Conservation (phyloP, 805 yeast genomes). For the Kazachstania taianensis region DNA sequence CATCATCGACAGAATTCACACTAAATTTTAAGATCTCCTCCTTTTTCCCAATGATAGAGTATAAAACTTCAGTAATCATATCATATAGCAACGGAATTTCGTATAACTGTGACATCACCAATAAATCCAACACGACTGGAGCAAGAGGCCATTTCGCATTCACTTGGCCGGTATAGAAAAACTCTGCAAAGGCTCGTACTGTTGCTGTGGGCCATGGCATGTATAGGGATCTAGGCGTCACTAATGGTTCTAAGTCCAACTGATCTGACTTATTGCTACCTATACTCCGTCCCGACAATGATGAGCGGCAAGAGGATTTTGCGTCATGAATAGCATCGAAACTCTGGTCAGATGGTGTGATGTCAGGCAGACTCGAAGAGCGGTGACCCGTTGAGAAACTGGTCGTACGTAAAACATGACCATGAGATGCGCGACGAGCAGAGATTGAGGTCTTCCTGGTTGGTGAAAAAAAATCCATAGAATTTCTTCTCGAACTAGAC, state of each 20-base stretch:
- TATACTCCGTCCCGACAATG: neutral
- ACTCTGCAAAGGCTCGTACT: slow-evolving; percentile 59
- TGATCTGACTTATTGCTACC: slow-evolving; percentile 4
- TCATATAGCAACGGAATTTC: slow-evolving; percentile 64
- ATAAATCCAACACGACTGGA: slow-evolving; percentile 58
- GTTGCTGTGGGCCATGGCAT: slow-evolving; percentile 57
- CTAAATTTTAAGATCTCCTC: slow-evolving; percentile 34
- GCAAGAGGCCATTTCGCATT: slow-evolving; percentile 64
- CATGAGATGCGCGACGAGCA: neutral
- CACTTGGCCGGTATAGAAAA: slow-evolving; percentile 68
- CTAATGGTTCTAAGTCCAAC: slow-evolving; percentile 43
- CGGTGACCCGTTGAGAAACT: neutral
- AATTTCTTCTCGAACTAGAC: slow-evolving; percentile 1
- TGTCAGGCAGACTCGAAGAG: slow-evolving; percentile 2
- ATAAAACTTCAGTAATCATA: slow-evolving; percentile 55
- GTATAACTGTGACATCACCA: slow-evolving; percentile 53
- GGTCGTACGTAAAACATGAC: neutral
- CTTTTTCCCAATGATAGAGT: slow-evolving; percentile 58
- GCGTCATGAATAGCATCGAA: neutral
- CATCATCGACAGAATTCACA: slow-evolving; percentile 7
- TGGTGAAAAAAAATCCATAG: slow-evolving; percentile 1
- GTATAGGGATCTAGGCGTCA: slow-evolving; percentile 58
- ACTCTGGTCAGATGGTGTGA: neutral
- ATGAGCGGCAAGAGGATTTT: neutral
- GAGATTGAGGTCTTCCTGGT: slow-evolving; percentile 1